Evolutionary conservation across 805 yeast species (phyloP).

Genomic region (Hagleromyces aurorensis): DNA sequence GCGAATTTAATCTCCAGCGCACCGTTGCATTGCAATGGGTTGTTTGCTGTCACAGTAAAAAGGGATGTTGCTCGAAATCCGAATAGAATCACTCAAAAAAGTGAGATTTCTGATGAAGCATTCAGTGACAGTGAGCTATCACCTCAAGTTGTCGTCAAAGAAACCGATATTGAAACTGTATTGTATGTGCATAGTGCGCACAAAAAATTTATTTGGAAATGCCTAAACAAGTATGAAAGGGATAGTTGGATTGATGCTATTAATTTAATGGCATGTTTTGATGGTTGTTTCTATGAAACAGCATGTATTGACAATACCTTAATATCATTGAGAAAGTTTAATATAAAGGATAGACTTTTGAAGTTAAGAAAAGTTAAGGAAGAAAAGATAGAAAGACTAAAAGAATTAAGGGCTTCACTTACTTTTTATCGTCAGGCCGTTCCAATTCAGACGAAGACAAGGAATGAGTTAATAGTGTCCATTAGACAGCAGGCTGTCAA

Average conservation of each 20-base stretch:
- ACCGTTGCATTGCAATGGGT: slow-evolving; percentile 13
- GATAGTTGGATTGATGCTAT: slow-evolving; percentile 50
- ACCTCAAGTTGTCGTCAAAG: slow-evolving; percentile 37
- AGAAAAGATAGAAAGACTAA: slow-evolving; percentile 32
- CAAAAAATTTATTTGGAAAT: slow-evolving; percentile 36
- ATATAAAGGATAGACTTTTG: slow-evolving; percentile 29
- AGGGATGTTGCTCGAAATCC: slow-evolving; percentile 4
- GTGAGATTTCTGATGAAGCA: too few species aligned
- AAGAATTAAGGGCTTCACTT: slow-evolving; percentile 31
- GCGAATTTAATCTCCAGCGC: slow-evolving; percentile 9
- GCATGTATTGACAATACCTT: slow-evolving; percentile 27
- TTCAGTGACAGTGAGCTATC: slow-evolving; percentile 10
- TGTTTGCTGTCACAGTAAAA: slow-evolving; percentile 12
- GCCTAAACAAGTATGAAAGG: slow-evolving; percentile 39
- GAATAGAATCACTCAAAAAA: too few species aligned
- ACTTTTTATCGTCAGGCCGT: slow-evolving; percentile 39
- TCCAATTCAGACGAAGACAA: slow-evolving; percentile 48
- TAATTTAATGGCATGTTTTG: slow-evolving; percentile 21
- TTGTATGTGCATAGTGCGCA: slow-evolving; percentile 37
- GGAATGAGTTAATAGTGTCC: slow-evolving; percentile 39
- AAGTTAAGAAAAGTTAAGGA: slow-evolving; percentile 32
- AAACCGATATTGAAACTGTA: slow-evolving; percentile 18
- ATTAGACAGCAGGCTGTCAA: slow-evolving; percentile 43
- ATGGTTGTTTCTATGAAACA: slow-evolving; percentile 18
- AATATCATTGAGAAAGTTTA: slow-evolving; percentile 19